phyloP scores from a whole-genome alignment of 2,329 filamentous ascomycete genomes.

The Xylariales sp. region DNA sequence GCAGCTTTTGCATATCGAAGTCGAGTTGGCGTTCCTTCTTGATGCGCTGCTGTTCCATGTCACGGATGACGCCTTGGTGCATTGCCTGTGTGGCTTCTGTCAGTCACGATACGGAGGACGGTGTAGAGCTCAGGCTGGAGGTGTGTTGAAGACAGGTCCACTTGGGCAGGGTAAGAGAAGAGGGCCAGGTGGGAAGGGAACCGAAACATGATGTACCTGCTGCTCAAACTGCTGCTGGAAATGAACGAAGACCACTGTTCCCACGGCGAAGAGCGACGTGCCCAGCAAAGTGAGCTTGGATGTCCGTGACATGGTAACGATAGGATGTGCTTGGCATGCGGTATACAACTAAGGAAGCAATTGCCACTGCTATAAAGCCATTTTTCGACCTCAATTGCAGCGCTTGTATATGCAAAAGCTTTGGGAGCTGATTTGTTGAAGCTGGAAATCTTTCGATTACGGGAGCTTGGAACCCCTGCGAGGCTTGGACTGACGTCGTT shows the following conservation, averaged over 20 bases:
- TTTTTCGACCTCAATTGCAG: too few species aligned
- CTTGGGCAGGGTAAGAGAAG: too few species aligned
- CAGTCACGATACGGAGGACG: constrained; percentile 12
- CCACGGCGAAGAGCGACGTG: constrained; percentile 70
- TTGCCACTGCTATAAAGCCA: too few species aligned
- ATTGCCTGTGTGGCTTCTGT: constrained; percentile 60
- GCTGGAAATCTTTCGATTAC: not conserved
- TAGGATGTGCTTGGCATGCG: not conserved
- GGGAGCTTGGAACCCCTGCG: constrained; percentile 2
- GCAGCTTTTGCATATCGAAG: constrained; percentile 81
- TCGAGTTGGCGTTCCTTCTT: constrained; percentile 90
- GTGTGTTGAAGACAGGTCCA: too few species aligned
- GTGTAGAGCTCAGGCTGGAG: too few species aligned
- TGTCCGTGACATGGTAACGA: constrained; percentile 71
- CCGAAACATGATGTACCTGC: constrained; percentile 64
- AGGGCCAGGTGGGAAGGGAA: too few species aligned
- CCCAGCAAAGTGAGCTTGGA: constrained; percentile 80
- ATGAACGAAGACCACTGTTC: constrained; percentile 82
- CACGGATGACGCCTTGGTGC: constrained; percentile 90
- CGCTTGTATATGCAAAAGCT: too few species aligned
- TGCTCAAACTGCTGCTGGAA: constrained; percentile 82
- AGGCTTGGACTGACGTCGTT: constrained; percentile 2
- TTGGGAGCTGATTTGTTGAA: too few species aligned
- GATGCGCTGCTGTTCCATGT: constrained; percentile 88
- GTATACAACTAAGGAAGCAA: not conserved